Percentiles rank a stretch among this genome's conserved stretches.
phyloP scores from a whole-genome alignment of 2,329 filamentous ascomycete species.

The Sphaceloma murrayae region DNA sequence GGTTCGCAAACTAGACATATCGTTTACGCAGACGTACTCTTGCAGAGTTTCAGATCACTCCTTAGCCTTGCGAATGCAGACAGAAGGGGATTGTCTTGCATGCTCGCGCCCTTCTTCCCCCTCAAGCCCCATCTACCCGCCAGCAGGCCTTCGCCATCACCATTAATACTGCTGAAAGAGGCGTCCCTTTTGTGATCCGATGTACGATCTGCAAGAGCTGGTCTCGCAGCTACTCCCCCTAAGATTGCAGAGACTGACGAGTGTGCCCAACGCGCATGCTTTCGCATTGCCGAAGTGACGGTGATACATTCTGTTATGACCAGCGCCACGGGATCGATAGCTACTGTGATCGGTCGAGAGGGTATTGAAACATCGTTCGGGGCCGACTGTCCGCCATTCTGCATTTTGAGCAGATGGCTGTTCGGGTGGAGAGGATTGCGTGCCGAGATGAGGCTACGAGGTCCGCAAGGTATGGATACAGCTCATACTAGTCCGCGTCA shows the following conservation, averaged over 20 bases:
- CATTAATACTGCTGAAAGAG: constrained; percentile 15
- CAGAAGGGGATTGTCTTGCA: constrained; percentile 96
- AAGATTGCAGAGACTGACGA: constrained; percentile 94
- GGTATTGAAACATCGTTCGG: constrained; percentile 7
- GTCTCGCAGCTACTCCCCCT: constrained; percentile 48
- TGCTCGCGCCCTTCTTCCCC: constrained; percentile 91
- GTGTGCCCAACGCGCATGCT: constrained; percentile 90
- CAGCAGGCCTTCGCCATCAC: constrained; percentile 31
- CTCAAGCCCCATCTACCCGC: constrained; percentile 85
- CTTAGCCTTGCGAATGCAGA: constrained; percentile 85
- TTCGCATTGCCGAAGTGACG: constrained; percentile 95
- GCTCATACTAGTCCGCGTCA: too few species aligned
- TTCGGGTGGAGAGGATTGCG: background rate
- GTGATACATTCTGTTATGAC: constrained; percentile 98
- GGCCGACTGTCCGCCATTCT: constrained; percentile 12
- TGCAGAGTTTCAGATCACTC: constrained; percentile 76
- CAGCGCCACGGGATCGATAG: constrained; percentile 41
- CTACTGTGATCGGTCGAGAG: constrained; percentile 24
- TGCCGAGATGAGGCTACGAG: too few species aligned
- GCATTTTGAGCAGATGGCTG: constrained; percentile 14
- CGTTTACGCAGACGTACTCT: too few species aligned
- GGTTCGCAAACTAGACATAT: too few species aligned
- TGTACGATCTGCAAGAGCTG: constrained; percentile 12
- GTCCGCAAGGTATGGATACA: too few species aligned
- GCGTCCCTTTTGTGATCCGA: constrained; percentile 13